These are phyloP conservation scores for Kazachstania sp. DNA, from an alignment of 1,139 yeast species.

Conservation along the genomic window DNA sequence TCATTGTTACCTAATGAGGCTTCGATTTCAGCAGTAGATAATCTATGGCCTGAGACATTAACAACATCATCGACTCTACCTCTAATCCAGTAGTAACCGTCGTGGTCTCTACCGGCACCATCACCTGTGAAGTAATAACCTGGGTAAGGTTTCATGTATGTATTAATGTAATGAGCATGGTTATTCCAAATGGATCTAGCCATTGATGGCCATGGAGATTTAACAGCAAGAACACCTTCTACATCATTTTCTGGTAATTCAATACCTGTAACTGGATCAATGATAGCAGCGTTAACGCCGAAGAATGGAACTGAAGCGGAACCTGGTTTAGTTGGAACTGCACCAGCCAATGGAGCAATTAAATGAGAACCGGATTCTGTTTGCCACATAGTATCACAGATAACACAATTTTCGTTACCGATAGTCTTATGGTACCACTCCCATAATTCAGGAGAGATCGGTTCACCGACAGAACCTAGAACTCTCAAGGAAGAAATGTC, in stretches of 20 bases:
- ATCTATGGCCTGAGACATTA: slow-evolving; percentile 94
- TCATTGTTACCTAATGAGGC: slow-evolving; percentile 77
- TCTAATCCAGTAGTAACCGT: slow-evolving; percentile 96
- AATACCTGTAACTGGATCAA: slow-evolving; percentile 84
- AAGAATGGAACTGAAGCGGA: slow-evolving; percentile 95
- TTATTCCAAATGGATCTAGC: slow-evolving; percentile 93
- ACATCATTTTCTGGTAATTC: slow-evolving; percentile 84
- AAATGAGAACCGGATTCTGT: slow-evolving; percentile 96
- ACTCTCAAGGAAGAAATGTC: slow-evolving; percentile 88
- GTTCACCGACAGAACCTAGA: slow-evolving; percentile 97
- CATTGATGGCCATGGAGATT: slow-evolving; percentile 94
- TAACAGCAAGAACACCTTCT: slow-evolving; percentile 90
- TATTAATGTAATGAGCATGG: slow-evolving; percentile 83
- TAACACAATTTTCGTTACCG: slow-evolving; percentile 78
- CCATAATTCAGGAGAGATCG: slow-evolving; percentile 97
- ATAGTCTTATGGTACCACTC: slow-evolving; percentile 94
- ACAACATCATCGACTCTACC: slow-evolving; percentile 99
- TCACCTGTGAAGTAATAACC: slow-evolving; percentile 97
- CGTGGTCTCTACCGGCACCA: slow-evolving; percentile 96
- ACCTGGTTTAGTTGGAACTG: slow-evolving; percentile 93
- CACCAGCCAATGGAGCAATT: slow-evolving; percentile 92
- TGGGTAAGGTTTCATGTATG: slow-evolving; percentile 91
- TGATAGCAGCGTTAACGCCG: slow-evolving; percentile 82
- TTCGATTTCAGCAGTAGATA: slow-evolving; percentile 95
- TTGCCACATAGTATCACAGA: slow-evolving; percentile 98